Evolutionary conservation across 176 grass and related monocot genomes (phyloP), one percentile per base, ranked within the genome.

Genomic region (Eleusine indica): DNA sequence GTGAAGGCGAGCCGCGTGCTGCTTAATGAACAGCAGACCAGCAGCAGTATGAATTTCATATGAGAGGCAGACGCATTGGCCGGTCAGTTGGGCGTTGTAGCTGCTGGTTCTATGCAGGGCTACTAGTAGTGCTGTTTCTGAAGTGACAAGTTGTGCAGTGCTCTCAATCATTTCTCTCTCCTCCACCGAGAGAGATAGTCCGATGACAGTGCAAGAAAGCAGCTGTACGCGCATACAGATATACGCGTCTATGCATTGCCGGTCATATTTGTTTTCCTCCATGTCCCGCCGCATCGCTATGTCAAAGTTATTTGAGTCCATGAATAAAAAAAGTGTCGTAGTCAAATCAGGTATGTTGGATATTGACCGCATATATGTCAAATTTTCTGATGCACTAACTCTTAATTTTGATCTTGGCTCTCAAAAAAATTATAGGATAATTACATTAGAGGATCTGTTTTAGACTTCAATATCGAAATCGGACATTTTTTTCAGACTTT

Each of bases 81-180:
- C 83, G 77, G 85, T 85, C 82, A 66, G 87, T 62, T 83, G 71
- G 67, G 80, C 67, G 78, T 71, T 73, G 83, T 87, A 91, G 91
- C 18, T n/a, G 58, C 58, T 62, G 58, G 66, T 71, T 76, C 75
- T 82, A 91, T 35, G 32, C 86, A 89, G 80, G 82, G 77, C 71
- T 80, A 80, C 46, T 74, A 82, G 77, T 83, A 76, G 63, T 65
- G 87, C 91, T 84, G 90, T 84, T 81, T 81, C 60, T 84, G 92
- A 94, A 83, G 88, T 97, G 92, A 97, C 95, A 88, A 79, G 60
- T 71, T 92, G 75, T 79, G 80, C 61, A 10, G 32, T 3, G 14
- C 13, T 5, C 12, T 58, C 57, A 3, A 9, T 60, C 57, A 7
- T 2, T 73, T 64, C 75, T 44, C 63, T 65, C 41, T 67, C 53